phyloP scores from a whole-genome alignment of 2,329 filamentous ascomycete genomes.

The Cryphonectria carpinicola region DNA sequence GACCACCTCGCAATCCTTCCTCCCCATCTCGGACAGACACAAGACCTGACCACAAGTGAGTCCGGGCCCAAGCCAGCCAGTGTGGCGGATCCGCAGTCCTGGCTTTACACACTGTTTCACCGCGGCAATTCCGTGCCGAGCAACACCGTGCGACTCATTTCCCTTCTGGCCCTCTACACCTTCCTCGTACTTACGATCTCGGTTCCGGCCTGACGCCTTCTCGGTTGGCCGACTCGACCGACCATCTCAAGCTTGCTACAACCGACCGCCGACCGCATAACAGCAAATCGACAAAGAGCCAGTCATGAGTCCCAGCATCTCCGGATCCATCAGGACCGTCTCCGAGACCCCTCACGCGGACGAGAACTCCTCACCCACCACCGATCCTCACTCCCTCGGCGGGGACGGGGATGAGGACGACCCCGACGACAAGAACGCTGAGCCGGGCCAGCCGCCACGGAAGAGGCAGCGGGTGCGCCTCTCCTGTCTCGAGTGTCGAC shows the following conservation, averaged over 20 bases:
- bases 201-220: conserved; percentile 25
- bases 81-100: conserved; percentile 13
- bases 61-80: conserved; percentile 8
- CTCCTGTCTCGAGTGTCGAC: conserved; percentile 63
- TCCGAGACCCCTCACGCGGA: conserved; percentile 22
- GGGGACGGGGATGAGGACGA: conserved; percentile 32
- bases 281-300: background rate
- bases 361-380: conserved; percentile 23
- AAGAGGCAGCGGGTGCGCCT: conserved; percentile 64
- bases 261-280: background rate
- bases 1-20: conserved; percentile 21
- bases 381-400: conserved; percentile 26
- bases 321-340: conserved; percentile 22
- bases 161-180: conserved; percentile 7
- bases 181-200: conserved; percentile 28
- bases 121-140: conserved; percentile 8
- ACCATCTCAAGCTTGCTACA: conserved; percentile 10
- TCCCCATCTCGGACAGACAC: background rate
- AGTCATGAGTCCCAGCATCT: conserved; percentile 21
- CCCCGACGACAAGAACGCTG: conserved; percentile 36
- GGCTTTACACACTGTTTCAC: conserved; percentile 15
- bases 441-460: conserved; percentile 46
- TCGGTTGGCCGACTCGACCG: conserved; percentile 25
- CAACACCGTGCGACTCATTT: conserved; percentile 20
- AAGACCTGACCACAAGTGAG: background rate